Conservation (phyloP, 2,329 filamentous ascomycete species). For the Plenodomus biglobosus region DNA sequence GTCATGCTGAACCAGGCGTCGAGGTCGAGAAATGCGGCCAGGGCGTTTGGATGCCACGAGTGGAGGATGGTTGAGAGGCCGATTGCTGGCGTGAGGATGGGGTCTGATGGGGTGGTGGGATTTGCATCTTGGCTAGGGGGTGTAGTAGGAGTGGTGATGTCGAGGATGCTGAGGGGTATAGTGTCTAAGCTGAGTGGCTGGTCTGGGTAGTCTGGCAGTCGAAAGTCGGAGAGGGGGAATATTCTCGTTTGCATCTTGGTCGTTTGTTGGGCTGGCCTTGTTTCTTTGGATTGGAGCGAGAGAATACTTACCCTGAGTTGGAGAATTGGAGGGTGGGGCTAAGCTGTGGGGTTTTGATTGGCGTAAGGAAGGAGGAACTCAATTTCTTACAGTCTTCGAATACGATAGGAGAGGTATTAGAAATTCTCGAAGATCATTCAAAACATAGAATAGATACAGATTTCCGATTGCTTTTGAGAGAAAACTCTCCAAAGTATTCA, state of each 20-base stretch:
- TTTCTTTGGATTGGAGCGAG: background rate
- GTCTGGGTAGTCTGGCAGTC: constrained; percentile 16
- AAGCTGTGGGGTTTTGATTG: background rate
- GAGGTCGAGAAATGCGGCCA: constrained; percentile 22
- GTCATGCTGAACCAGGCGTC: constrained; percentile 31
- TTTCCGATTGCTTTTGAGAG: too few species aligned
- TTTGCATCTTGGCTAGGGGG: background rate
- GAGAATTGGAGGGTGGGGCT: background rate
- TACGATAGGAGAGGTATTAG: too few species aligned
- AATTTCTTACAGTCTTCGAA: too few species aligned
- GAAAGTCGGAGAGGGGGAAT: constrained; percentile 7
- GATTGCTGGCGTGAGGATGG: constrained; percentile 10
- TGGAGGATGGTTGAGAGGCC: constrained; percentile 24
- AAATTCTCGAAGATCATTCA: too few species aligned
- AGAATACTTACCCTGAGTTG: background rate
- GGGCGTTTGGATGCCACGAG: constrained; percentile 20
- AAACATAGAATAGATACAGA: too few species aligned
- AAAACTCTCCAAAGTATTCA: too few species aligned
- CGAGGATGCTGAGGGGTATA: constrained; percentile 11
- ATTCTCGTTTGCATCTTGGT: constrained; percentile 4
- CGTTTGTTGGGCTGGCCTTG: background rate
- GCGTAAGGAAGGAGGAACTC: too few species aligned
- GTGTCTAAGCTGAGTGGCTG: constrained; percentile 8
- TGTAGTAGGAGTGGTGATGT: constrained; percentile 1
- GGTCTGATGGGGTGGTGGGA: background rate